Evolutionary conservation across 2,329 filamentous ascomycete genomes (phyloP), one percentile per base, ranked within the genome.

Genomic region (Cladosporium sp.): DNA sequence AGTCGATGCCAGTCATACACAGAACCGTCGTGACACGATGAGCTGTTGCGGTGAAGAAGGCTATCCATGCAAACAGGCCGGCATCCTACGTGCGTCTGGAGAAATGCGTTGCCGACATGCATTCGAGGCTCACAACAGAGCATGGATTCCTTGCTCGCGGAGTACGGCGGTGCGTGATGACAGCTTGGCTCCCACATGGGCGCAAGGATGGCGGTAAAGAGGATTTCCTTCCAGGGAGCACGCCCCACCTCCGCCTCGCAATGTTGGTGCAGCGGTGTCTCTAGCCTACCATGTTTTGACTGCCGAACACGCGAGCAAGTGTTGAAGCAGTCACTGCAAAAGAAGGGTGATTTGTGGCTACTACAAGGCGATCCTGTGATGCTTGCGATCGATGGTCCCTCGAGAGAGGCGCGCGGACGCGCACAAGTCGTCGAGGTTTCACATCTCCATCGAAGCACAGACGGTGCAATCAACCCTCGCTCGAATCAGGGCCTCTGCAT

Each of bases 401-500:
- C 28, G 3, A 21, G 23, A 26, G 21, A 35, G 11, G 53, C 33
- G 21, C 33, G 12, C 11, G 33, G 31, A 31, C 31, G 33, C 31
- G 33, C 21, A 33, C 18, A 33, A 35, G 33, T 18, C 14, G 29
- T 62, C 44, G 23, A 62, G 46, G 60, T 62, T 62, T 62, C 60
- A 62, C 60, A 29, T 52, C 14, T 21, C 26, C 59, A 62, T 37
- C 29, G 52, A 49, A 37, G 60, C 60, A 62, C 60, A 33, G 60
- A 62, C 49, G 49, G n/a, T 35, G 49, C 31, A 62, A 55, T 62
- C 60, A 62, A 28, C 31, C 49, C n/a, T 26, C 23, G 21, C 60
- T 62, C 44, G 49, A 62, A 53, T 49, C 57, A 60, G 57, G n/a
- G 14, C n/a, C 37, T 46, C 40, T 49, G n/a, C 26, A 7, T n/a